Conservation (phyloP, 129 eudicot species). For the Flaveria linearis region DNA sequence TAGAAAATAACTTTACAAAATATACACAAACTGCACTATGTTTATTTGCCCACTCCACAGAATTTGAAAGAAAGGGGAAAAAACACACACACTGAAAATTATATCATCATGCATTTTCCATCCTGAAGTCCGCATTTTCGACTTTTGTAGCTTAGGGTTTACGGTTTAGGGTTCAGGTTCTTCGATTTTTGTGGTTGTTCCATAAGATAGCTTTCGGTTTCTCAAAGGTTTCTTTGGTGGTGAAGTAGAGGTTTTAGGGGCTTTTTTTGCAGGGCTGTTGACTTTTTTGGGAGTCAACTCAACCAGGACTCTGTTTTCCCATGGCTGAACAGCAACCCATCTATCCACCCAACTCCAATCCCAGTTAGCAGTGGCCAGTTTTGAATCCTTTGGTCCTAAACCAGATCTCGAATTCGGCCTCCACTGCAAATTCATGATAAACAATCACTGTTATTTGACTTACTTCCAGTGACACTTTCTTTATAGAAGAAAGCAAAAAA, state of each 20-base stretch:
- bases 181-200: slow-evolving; percentile 36
- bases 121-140: slow-evolving; percentile 35
- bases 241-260: slow-evolving; percentile 33
- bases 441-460: background rate
- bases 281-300: slow-evolving; percentile 60
- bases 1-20: slow-evolving; percentile 15
- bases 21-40: slow-evolving; percentile 6
- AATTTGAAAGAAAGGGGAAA: background rate
- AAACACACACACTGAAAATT: background rate
- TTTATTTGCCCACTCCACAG: background rate
- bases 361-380: slow-evolving; percentile 70
- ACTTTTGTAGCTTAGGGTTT: no score
- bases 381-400: slow-evolving; percentile 43
- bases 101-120: slow-evolving; percentile 23
- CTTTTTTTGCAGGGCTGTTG: slow-evolving; percentile 32
- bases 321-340: slow-evolving; percentile 92
- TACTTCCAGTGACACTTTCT: no score
- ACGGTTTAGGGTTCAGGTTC: no score
- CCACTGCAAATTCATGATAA: slow-evolving; percentile 60
- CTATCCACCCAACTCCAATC: slow-evolving; percentile 99
- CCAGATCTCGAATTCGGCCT: slow-evolving; percentile 65
- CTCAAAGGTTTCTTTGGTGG: slow-evolving; percentile 54
- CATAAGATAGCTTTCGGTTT: slow-evolving; percentile 61
- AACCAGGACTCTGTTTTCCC: slow-evolving; percentile 68
- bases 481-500: no score